Evolutionary conservation across 1,284 basidiomycete genomes (phyloP).

Genomic region (Sporisorium iseilematis-ciliati): DNA sequence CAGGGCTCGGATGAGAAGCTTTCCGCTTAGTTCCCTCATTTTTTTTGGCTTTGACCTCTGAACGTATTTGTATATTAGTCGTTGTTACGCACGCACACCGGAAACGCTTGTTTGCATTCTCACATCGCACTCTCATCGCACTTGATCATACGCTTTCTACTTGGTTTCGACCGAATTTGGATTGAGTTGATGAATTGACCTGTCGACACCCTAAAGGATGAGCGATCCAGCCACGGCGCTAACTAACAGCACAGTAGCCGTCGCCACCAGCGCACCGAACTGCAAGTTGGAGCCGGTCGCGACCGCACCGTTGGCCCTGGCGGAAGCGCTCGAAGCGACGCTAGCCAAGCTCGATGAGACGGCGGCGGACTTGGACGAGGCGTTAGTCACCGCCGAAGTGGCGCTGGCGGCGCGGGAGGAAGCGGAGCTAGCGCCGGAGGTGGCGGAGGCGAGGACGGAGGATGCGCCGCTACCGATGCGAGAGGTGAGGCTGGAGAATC

Average conservation of each 20-base stretch:
- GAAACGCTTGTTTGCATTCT: slow-evolving; percentile 1
- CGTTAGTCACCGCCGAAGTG: not conserved
- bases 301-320: not conserved
- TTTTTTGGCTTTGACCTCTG: not conserved
- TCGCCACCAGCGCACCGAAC: slow-evolving; percentile 11
- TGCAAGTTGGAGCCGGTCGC: not conserved
- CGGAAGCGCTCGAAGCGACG: not conserved
- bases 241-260: slow-evolving; percentile 19
- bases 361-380: not conserved
- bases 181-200: not conserved
- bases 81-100: not conserved
- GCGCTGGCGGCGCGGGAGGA: not conserved
- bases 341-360: not conserved
- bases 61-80: slow-evolving; percentile 5
- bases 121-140: not conserved
- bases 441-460: not conserved
- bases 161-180: not conserved
- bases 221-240: slow-evolving; percentile 29
- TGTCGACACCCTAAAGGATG: slow-evolving; percentile 11
- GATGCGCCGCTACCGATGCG: not conserved
- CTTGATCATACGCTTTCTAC: not conserved
- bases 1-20: slow-evolving; percentile 27
- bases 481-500: not conserved
- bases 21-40: slow-evolving; percentile 17
- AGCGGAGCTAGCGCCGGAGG: not conserved